Percentiles rank a stretch among this genome's conserved stretches.
Conservation (phyloP, 2,329 filamentous ascomycete species). For the Hypoxylon sp. region DNA sequence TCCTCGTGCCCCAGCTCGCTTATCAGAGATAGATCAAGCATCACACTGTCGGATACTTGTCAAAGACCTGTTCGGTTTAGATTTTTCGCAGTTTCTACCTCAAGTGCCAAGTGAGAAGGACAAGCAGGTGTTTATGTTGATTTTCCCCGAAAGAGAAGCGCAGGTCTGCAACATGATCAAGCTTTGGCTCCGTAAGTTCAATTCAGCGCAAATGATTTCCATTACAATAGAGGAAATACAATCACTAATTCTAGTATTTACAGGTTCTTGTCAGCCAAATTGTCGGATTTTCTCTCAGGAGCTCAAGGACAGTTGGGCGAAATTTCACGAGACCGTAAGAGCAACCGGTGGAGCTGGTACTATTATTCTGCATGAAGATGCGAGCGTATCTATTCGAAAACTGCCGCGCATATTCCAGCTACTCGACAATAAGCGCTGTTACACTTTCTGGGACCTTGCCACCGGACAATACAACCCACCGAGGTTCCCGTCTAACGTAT, state of each 20-base stretch:
- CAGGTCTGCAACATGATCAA: constrained; percentile 47
- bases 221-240: neutral
- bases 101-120: constrained; percentile 43
- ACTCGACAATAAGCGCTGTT: constrained; percentile 45
- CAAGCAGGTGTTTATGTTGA: constrained; percentile 52
- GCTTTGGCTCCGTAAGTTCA: constrained; percentile 53
- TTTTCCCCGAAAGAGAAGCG: constrained; percentile 47
- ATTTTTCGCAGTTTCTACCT: constrained; percentile 45
- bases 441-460: constrained; percentile 52
- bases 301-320: constrained; percentile 47
- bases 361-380: constrained; percentile 51
- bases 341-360: constrained; percentile 48
- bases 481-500: constrained; percentile 52
- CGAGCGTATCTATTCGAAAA: constrained; percentile 48
- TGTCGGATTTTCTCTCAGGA: constrained; percentile 52
- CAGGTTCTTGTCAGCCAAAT: constrained; percentile 47
- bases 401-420: constrained; percentile 49
- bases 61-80: constrained; percentile 43
- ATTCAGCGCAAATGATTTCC: neutral
- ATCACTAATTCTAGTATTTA: constrained; percentile 25
- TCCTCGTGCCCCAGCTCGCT: constrained; percentile 21
- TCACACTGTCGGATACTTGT: constrained; percentile 41
- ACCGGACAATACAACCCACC: constrained; percentile 50
- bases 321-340: constrained; percentile 49
- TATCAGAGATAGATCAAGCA: constrained; percentile 20